These are phyloP conservation scores for Fusarium lyarnte DNA, from an alignment of 2,329 filamentous ascomycete species.

Conservation along the genomic window DNA sequence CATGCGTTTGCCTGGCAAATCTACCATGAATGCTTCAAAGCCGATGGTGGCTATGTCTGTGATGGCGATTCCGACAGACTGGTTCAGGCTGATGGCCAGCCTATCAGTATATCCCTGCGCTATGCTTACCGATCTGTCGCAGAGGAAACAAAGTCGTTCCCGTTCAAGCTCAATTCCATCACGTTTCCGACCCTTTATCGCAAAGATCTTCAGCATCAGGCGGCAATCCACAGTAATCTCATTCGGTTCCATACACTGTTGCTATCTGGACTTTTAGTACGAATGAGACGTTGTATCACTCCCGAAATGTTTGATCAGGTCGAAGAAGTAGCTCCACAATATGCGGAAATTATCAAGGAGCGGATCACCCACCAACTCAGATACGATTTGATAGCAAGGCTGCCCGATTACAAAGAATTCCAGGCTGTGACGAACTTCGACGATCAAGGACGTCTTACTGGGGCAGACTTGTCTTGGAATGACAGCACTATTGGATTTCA, in stretches of 20 bases:
- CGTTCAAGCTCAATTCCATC: neutral
- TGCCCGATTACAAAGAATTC: neutral
- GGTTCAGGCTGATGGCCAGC: neutral
- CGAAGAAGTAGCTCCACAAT: neutral
- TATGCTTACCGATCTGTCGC: neutral
- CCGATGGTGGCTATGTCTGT: neutral
- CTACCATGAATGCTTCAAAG: neutral
- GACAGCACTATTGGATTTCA: neutral
- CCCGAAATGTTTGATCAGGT: neutral
- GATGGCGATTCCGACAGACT: neutral
- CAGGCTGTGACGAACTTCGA: rapidly evolving
- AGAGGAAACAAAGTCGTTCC: neutral
- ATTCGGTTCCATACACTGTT: neutral
- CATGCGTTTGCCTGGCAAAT: conserved; percentile 1
- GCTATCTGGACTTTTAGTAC: rapidly evolving
- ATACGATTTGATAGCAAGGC: too few species aligned
- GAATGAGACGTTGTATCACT: rapidly evolving
- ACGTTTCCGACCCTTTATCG: neutral
- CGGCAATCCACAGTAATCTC: neutral
- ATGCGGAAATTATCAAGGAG: rapidly evolving
- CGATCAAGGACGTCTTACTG: rapidly evolving
- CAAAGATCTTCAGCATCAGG: neutral
- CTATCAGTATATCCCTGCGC: neutral
- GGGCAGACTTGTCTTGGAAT: rapidly evolving
- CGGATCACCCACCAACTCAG: too few species aligned